These are phyloP conservation scores for Scheffersomyces coipomensis DNA, from an alignment of 805 yeast genomes.

Conservation along the genomic window DNA sequence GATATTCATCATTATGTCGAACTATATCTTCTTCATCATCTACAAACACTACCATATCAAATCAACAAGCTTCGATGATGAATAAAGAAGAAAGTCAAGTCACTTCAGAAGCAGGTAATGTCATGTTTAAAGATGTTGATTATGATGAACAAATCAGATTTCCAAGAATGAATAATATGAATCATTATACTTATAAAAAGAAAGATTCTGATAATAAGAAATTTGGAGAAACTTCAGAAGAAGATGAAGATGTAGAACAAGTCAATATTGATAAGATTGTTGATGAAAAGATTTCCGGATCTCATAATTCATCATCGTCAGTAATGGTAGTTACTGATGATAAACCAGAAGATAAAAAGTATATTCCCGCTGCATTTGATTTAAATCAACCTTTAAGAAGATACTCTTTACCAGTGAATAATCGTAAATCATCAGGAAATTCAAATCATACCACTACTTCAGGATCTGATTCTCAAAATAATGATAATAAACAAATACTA, in stretches of 20 bases:
- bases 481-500: background rate
- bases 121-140: constrained; percentile 23
- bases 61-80: too few species aligned
- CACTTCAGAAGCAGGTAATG: background rate
- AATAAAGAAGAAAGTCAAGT: background rate
- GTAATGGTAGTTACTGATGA: too few species aligned
- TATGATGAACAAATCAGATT: constrained; percentile 57
- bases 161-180: constrained; percentile 47
- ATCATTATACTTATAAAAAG: constrained; percentile 14
- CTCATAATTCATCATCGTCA: too few species aligned
- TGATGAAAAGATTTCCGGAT: background rate
- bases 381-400: constrained; percentile 38
- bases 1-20: constrained; percentile 2
- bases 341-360: constrained; percentile 10
- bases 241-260: background rate
- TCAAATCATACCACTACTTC: too few species aligned
- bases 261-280: background rate
- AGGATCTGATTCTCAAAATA: background rate
- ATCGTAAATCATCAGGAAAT: background rate
- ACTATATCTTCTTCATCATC: background rate
- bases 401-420: constrained; percentile 22
- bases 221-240: background rate
- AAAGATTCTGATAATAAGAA: background rate
- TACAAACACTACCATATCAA: background rate
- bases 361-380: constrained; percentile 49